Conservation (phyloP, 192 early-diverging fungal genomes). For the Backusella psychrophila region DNA sequence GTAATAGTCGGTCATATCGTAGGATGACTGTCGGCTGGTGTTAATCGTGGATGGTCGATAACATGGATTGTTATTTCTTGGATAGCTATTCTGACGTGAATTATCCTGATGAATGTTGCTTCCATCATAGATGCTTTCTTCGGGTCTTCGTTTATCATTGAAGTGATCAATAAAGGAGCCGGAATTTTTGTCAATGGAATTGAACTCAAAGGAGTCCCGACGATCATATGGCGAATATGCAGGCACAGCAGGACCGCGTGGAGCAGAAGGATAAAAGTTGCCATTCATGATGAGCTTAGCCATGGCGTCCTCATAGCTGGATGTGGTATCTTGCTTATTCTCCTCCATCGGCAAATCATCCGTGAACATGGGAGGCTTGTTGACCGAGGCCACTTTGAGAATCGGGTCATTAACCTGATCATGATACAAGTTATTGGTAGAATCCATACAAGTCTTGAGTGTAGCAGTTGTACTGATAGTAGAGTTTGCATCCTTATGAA, state of each 20-base stretch:
- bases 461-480: background rate
- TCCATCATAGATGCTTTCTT: background rate
- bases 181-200: background rate
- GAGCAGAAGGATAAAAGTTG: background rate
- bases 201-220: background rate
- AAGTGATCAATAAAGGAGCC: background rate
- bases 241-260: background rate
- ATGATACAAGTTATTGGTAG: background rate
- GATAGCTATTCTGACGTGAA: background rate
- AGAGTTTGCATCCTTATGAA: background rate
- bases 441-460: background rate
- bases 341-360: background rate
- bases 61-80: background rate
- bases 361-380: background rate
- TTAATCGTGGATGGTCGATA: background rate
- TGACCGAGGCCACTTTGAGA: background rate
- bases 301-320: background rate
- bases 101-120: conserved; percentile 4
- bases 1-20: background rate
- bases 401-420: background rate
- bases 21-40: background rate
- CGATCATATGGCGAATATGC: background rate
- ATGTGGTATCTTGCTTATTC: background rate
- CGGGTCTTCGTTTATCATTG: background rate
- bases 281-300: background rate